Evolutionary conservation across 306 rosid species (phyloP).

Genomic region (Quercus alba): DNA sequence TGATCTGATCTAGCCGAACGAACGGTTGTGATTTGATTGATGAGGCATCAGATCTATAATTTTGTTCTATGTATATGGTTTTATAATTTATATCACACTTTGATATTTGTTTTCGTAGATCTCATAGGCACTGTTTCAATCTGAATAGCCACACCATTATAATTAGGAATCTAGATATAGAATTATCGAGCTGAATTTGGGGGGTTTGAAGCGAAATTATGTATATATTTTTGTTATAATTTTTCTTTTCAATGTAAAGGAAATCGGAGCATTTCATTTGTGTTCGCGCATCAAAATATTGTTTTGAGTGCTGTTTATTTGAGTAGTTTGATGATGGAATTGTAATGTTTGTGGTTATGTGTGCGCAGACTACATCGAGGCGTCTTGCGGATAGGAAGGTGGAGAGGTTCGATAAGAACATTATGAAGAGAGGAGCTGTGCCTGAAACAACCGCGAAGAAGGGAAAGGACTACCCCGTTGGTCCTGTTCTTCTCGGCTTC

Average conservation of each 20-base stretch:
- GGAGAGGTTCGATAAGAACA: conserved; percentile 86
- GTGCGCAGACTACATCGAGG: conserved; percentile 82
- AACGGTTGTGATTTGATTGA: background rate
- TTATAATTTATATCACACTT: too few species aligned
- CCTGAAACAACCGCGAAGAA: conserved; percentile 81
- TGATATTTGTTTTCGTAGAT: too few species aligned
- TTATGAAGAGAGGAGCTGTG: conserved; percentile 84
- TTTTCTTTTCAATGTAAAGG: too few species aligned
- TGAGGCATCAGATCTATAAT: background rate
- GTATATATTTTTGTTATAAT: too few species aligned
- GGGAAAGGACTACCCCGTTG: conserved; percentile 90
- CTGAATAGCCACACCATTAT: too few species aligned
- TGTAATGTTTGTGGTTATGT: background rate
- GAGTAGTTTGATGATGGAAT: background rate
- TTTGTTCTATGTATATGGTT: background rate
- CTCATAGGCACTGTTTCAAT: too few species aligned
- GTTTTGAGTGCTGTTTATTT: background rate
- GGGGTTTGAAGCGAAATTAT: too few species aligned
- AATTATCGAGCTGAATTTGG: too few species aligned
- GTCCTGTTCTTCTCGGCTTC: conserved; percentile 89
- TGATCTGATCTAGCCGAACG: background rate
- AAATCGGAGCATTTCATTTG: too few species aligned
- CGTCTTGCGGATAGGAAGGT: conserved; percentile 91
- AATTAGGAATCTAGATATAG: too few species aligned
- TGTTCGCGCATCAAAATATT: too few species aligned